A percentile compares a stretch with the other conserved stretches of the same genome.
phyloP scores from a whole-genome alignment of 2,329 filamentous ascomycete genomes.

The Teratosphaeria nubilosa region DNA sequence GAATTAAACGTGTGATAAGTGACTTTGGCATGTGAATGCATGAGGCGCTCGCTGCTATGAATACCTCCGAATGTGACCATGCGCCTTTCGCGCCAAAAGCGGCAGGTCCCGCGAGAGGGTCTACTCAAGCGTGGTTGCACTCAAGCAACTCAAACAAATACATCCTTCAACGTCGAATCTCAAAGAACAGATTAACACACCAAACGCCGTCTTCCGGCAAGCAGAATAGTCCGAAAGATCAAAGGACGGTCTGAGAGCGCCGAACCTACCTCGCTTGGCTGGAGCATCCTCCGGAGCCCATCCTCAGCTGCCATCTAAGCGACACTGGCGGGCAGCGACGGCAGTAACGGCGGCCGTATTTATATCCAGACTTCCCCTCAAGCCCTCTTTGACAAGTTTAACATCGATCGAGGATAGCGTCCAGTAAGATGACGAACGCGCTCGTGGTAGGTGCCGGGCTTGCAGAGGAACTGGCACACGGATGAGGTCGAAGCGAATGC shows the following conservation, averaged over 20 bases:
- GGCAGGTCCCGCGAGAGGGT: neutral
- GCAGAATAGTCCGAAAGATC: neutral
- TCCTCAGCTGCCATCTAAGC: neutral
- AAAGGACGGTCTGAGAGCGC: neutral
- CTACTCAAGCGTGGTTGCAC: neutral
- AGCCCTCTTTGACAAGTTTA: neutral
- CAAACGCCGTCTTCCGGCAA: neutral
- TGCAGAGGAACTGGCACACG: neutral
- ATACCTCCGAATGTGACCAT: neutral
- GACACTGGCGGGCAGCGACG: neutral
- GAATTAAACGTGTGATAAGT: neutral
- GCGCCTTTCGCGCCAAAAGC: neutral
- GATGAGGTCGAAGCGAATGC: neutral
- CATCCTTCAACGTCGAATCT: neutral
- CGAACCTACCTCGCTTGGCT: neutral
- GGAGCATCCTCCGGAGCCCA: neutral
- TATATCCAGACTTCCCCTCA: neutral
- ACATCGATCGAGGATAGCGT: neutral
- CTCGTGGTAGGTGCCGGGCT: conserved; percentile 9
- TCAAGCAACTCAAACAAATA: neutral
- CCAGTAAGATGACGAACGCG: conserved; percentile 10
- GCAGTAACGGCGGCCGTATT: neutral
- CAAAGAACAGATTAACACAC: neutral
- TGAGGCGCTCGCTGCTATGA: neutral
- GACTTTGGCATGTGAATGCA: neutral